These are phyloP conservation scores for Malassezia psittaci DNA, from an alignment of 1,284 basidiomycete species.

Conservation along the genomic window DNA sequence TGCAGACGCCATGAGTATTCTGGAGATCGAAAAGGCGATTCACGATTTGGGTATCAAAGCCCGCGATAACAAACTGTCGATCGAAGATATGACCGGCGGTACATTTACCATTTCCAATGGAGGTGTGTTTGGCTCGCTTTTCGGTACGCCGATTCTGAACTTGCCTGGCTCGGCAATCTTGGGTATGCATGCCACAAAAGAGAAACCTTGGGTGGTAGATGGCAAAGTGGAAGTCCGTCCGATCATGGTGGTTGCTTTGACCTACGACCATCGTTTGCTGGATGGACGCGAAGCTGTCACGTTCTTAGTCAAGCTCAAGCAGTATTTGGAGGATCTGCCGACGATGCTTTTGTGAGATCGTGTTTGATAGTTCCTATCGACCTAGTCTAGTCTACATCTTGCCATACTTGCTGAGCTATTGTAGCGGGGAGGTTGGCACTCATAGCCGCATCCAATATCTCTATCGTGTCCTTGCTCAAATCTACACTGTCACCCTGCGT, in stretches of 20 bases:
- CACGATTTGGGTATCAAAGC: constrained; percentile 85
- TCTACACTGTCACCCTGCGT: background rate
- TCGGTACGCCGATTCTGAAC: constrained; percentile 89
- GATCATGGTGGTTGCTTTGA: constrained; percentile 76
- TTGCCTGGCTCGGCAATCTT: constrained; percentile 88
- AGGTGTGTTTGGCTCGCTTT: constrained; percentile 93
- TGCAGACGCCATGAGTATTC: constrained; percentile 71
- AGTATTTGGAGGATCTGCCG: constrained; percentile 46
- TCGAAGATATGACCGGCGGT: constrained; percentile 78
- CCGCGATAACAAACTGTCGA: constrained; percentile 80
- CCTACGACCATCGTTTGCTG: constrained; percentile 89
- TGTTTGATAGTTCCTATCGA: no score
- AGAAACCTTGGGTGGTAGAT: constrained; percentile 74
- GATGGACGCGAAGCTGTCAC: constrained; percentile 94
- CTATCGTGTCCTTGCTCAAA: background rate
- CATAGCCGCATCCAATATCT: constrained; percentile 1
- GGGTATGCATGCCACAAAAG: constrained; percentile 93
- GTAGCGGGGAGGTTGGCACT: constrained; percentile 8
- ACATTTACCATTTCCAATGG: constrained; percentile 99
- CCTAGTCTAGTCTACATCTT: background rate
- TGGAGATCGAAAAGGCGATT: constrained; percentile 89
- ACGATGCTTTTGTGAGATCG: constrained; percentile 34
- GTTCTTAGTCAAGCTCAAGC: constrained; percentile 70
- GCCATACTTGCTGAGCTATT: constrained; percentile 13
- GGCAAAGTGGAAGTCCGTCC: constrained; percentile 66